Evolutionary conservation across 148 eudicot genomes (phyloP), one percentile per base, ranked within the genome.

Genomic region (Diospyros kaki): DNA sequence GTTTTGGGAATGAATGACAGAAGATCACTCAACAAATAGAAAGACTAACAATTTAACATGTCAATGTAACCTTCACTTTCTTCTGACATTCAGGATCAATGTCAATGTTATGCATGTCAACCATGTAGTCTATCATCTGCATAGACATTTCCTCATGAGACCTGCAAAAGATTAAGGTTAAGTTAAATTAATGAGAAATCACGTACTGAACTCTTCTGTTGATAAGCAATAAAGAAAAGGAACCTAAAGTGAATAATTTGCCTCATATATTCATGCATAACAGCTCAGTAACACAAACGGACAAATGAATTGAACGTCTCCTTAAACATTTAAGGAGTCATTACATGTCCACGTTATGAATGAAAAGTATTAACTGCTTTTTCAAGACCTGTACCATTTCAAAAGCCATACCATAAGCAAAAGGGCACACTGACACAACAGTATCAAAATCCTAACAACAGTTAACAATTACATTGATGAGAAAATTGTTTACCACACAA

Each of bases 61-160:
- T 3, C 2, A 58, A 45, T 52, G 42, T 46, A 77, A 89, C 93
- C 93, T 89, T 81, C 56, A 83, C 89, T 86, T 79, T 89, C 76
- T 86, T 87, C 68, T 79, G 72, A 76, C 69, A 77, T 40, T 78
- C 87, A 68, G 64, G 71, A n/a, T 89, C 86, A 64, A 89, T 86
- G 15, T 89, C 93, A 64, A 89, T 87, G 77, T 74, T 72, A 81
- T 89, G 87, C 76, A 74, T 86, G 81, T 87, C 93, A 79, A 86
- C 88, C n/a, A 89, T 87, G 80, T 87, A 84, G 62, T 89, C 89
- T 61, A 89, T 72, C 91, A 89, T 77, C 14, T 83, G 73, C 14
- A 72, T 58, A 55, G 93, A 89, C 91, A 86, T 87, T 67, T 84
- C 91, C 81, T 89, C 93, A 52, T 89, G 93, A 78, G 89, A 86